Percentiles rank a stretch among this genome's conserved stretches.
Evolutionary conservation across 202 grass and related monocot species (phyloP).

Genomic region (Zizania palustris): DNA sequence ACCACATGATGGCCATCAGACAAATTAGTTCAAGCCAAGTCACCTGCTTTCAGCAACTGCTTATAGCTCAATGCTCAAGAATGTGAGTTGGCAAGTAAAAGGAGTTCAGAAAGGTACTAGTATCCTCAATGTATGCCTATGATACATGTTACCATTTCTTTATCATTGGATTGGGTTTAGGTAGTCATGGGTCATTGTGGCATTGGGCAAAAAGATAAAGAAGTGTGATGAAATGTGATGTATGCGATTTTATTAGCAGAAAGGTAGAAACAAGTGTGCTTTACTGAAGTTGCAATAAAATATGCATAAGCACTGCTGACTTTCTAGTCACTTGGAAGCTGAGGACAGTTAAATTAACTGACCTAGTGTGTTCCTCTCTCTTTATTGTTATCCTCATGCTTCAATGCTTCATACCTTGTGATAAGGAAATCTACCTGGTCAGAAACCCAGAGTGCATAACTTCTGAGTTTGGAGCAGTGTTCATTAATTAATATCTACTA

Average conservation of each 20-base stretch:
- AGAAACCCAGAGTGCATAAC: slow-evolving; percentile 15
- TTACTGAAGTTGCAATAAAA: slow-evolving; percentile 37
- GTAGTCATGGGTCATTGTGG: slow-evolving; percentile 35
- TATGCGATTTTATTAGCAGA: slow-evolving; percentile 25
- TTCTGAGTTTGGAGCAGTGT: slow-evolving; percentile 39
- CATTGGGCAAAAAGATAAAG: slow-evolving; percentile 13
- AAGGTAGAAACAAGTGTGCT: slow-evolving; percentile 39
- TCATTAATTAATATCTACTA: slow-evolving; percentile 57
- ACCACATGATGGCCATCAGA: slow-evolving; percentile 49
- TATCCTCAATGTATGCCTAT: slow-evolving; percentile 12
- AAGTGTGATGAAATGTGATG: slow-evolving; percentile 27
- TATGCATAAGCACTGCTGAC: slow-evolving; percentile 41
- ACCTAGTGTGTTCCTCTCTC: neutral
- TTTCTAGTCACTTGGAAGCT: slow-evolving; percentile 31
- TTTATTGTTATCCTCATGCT: slow-evolving; percentile 41
- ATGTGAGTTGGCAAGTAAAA: slow-evolving; percentile 46
- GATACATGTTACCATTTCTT: slow-evolving; percentile 46
- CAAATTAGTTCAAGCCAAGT: slow-evolving; percentile 36
- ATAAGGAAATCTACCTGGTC: slow-evolving; percentile 38
- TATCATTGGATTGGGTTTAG: slow-evolving; percentile 42
- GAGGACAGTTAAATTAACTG: slow-evolving; percentile 22
- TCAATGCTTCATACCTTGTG: slow-evolving; percentile 20
- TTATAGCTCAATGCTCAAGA: slow-evolving; percentile 43
- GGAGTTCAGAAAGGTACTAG: slow-evolving; percentile 18
- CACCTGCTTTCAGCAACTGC: slow-evolving; percentile 58